Base-by-base conservation (phyloP, 176 grass and related monocot species). In the Carex littledalei region DNA sequence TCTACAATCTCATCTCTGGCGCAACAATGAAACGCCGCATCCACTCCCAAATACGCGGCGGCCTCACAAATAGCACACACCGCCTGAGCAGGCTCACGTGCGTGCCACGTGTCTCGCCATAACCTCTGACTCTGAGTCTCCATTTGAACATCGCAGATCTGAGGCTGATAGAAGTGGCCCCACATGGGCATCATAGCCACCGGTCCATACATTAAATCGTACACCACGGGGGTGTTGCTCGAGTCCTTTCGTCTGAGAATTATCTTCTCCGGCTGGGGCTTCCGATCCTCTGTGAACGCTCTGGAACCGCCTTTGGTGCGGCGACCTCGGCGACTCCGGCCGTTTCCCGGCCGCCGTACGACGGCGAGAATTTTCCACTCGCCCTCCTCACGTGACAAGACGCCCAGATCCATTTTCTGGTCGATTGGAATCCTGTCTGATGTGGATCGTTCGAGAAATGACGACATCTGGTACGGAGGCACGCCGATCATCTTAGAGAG, bases 11-110 rank as follows among this genome's bases (percentile, higher is more conserved):
- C 88, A 87, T 98, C 96, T 64, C 82, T 87, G 26, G 91, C 86
- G 88, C 96, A 98, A 84, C 93, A 78, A 76, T 98, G 96, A 89
- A 98, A 98, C 18, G 61, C 81, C 68, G 95, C 84, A 68, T 18
- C 34, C 8, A 86, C 82, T 74, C 86, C 81, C 41, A 45, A 13
- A 47, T 85, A 83, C 4, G 86, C 86, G 1, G 95, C 93, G 3
- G 80, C 91, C 86, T 98, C 95, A 80, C 95, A 98, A 71, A 91
- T 93, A 18, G 39, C 86, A 86, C 95, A 98, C 3, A 74, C 29
- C 3, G 72, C 81, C 85, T 67, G 2, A 4, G 45, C 9, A 8
- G 81, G 37, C 76, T 82, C 58, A 47, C 12, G 16, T 16, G 17
- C 63, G 22, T 11, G 59, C 43, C 81, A 63, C 71, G 29, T 12